Percentiles rank a stretch among this genome's conserved stretches.
phyloP scores from a whole-genome alignment of 345 rosid genomes.

The Hypericum androsaemum region DNA sequence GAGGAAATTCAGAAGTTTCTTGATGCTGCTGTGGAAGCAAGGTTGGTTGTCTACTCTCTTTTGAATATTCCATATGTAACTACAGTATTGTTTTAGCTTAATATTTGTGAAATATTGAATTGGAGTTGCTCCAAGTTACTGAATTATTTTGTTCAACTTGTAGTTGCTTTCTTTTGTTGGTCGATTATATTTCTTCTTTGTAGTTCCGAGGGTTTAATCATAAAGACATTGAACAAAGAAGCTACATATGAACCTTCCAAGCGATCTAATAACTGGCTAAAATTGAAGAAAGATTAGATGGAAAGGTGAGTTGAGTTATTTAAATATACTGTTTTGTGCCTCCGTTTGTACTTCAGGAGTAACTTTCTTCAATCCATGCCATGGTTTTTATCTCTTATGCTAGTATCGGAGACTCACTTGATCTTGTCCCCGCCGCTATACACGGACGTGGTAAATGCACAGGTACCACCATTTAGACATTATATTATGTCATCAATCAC shows the following conservation, averaged over 20 bases:
- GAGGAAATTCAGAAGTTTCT: slow-evolving; percentile 93
- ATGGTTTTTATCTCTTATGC: slow-evolving; percentile 6
- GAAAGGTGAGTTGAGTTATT: slow-evolving; percentile 39
- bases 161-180: slow-evolving; percentile 2
- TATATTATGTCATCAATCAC: too few relatives aligned
- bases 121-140: too few relatives aligned
- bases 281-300: slow-evolving; percentile 93
- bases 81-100: too few relatives aligned
- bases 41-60: slow-evolving; percentile 38
- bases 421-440: slow-evolving; percentile 94
- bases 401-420: slow-evolving; percentile 84
- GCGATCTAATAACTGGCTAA: slow-evolving; percentile 86
- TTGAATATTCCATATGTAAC: slow-evolving; percentile 9
- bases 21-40: slow-evolving; percentile 70
- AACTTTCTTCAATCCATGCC: background rate
- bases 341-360: background rate
- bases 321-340: background rate
- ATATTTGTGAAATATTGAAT: too few relatives aligned
- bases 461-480: slow-evolving; percentile 25
- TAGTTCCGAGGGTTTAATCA: slow-evolving; percentile 94
- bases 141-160: background rate
- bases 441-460: slow-evolving; percentile 95
- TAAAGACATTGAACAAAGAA: slow-evolving; percentile 79
- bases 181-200: slow-evolving; percentile 16
- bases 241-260: slow-evolving; percentile 98